These are phyloP conservation scores for Zygosaccharomyces kombuchaensis DNA, from an alignment of 805 yeast genomes.

Conservation along the genomic window DNA sequence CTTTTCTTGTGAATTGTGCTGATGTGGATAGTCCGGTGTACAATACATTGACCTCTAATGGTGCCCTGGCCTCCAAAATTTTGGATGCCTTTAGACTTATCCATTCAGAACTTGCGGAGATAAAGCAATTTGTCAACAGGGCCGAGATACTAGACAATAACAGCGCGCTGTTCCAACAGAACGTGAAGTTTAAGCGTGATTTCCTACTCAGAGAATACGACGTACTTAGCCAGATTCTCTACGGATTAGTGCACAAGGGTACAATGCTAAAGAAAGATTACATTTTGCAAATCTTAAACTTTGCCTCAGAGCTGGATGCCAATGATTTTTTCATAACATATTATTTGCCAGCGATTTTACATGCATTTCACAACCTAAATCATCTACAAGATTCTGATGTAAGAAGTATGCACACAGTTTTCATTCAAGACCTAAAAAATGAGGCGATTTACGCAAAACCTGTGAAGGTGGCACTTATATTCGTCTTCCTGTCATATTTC, in stretches of 20 bases:
- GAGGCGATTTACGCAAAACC: slow-evolving; percentile 46
- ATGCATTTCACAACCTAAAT: slow-evolving; percentile 41
- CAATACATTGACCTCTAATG: slow-evolving; percentile 15
- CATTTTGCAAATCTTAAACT: slow-evolving; percentile 38
- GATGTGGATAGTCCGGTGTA: slow-evolving; percentile 15
- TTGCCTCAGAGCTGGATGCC: slow-evolving; percentile 45
- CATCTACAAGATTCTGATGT: slow-evolving; percentile 37
- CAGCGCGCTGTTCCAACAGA: slow-evolving; percentile 42
- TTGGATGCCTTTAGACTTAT: slow-evolving; percentile 54
- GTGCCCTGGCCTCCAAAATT: slow-evolving; percentile 39
- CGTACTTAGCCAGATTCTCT: slow-evolving; percentile 59
- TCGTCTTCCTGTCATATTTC: slow-evolving; percentile 53
- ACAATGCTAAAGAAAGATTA: slow-evolving; percentile 36
- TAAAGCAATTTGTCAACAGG: slow-evolving; percentile 50
- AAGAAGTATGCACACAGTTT: slow-evolving; percentile 36
- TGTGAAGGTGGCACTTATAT: slow-evolving; percentile 44
- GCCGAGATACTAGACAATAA: slow-evolving; percentile 51
- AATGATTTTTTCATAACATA: slow-evolving; percentile 65
- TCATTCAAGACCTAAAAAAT: slow-evolving; percentile 37
- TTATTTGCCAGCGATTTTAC: slow-evolving; percentile 56
- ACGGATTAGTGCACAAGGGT: slow-evolving; percentile 44
- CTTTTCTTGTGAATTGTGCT: slow-evolving; percentile 36
- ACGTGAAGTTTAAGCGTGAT: slow-evolving; percentile 54
- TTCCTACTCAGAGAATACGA: slow-evolving; percentile 68
- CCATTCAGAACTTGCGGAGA: slow-evolving; percentile 50